Base-by-base conservation (phyloP, 306 rosid genomes). In the Malus sylvestris region DNA sequence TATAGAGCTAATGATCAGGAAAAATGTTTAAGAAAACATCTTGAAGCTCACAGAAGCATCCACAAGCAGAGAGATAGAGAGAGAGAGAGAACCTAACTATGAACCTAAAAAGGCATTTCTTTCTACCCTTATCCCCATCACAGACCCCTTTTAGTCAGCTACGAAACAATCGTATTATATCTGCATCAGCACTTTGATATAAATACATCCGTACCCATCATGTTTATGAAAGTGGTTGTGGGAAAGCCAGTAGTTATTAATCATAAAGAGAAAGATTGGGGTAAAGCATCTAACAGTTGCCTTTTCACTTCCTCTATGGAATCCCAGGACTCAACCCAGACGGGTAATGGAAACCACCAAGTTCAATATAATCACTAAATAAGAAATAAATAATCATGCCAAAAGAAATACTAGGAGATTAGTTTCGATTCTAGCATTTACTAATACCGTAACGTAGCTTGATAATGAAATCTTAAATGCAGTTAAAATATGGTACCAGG, bases 401-500 rank as follows among this genome's bases (percentile, higher is more conserved):
- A 29, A 46, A 4, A 70, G 23, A 27, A 18, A 70, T 16, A 8
- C 22, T 27, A 29, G 38, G 44, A 14, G 15, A n/a, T 3, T 20
- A 40, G 32, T 20, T 22, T 52, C 7, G 42, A 40, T 20, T 25
- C 40, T 67, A 57, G 76, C 69, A 82, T 44, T 32, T 27, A 72
- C 44, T 49, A 35, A 35, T 23, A 67, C 40, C 16, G 75, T 57
- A 76, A 75, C 79, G 19, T 44, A n/a, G 73, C 74, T 55, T 25
- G 75, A 42, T 51, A 62, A 61, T 42, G 68, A 75, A 51, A 55
- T 69, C 74, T 70, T 68, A 60, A 81, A 75, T 18, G 14, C 18
- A 9, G 29, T 38, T 44, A 70, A 63, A 71, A 45, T 22, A 81
- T 51, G 35, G 67, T 90, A 95, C 99, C 96, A 89, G 35, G 81